A percentile compares a stretch with the other conserved stretches of the same genome.
phyloP scores from a whole-genome alignment of 257 asterid genomes.

The Schizonepeta tenuifolia region DNA sequence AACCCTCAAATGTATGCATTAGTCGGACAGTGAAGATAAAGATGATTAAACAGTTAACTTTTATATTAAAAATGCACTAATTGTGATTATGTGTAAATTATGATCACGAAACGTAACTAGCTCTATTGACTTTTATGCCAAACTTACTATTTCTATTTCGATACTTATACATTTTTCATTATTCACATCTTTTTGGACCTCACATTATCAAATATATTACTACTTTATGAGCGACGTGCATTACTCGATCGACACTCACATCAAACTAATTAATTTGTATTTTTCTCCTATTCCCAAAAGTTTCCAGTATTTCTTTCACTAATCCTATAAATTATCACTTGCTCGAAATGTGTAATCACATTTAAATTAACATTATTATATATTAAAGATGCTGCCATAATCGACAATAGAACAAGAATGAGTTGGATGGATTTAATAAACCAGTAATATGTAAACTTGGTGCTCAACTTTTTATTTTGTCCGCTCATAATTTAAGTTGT shows the following conservation, averaged over 20 bases:
- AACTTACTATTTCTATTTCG: not conserved
- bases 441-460: constrained; percentile 33
- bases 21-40: not conserved
- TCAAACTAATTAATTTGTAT: constrained; percentile 6
- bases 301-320: not conserved
- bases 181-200: not conserved
- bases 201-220: not conserved
- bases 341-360: not conserved
- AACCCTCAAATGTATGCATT: not conserved
- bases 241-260: not conserved
- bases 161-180: too few species aligned
- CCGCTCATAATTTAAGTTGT: constrained; percentile 23
- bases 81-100: not conserved
- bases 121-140: not conserved
- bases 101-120: not conserved
- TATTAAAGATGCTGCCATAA: constrained; percentile 2
- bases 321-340: not conserved
- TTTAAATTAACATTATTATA: not conserved
- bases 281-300: constrained; percentile 9
- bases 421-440: constrained; percentile 24
- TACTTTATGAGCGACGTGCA: not conserved
- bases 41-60: not conserved
- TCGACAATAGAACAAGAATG: constrained; percentile 7
- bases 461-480: constrained; percentile 35
- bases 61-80: not conserved